Evolutionary conservation across 2,329 filamentous ascomycete genomes (phyloP).

Genomic region (Tolypocladium sp.): DNA sequence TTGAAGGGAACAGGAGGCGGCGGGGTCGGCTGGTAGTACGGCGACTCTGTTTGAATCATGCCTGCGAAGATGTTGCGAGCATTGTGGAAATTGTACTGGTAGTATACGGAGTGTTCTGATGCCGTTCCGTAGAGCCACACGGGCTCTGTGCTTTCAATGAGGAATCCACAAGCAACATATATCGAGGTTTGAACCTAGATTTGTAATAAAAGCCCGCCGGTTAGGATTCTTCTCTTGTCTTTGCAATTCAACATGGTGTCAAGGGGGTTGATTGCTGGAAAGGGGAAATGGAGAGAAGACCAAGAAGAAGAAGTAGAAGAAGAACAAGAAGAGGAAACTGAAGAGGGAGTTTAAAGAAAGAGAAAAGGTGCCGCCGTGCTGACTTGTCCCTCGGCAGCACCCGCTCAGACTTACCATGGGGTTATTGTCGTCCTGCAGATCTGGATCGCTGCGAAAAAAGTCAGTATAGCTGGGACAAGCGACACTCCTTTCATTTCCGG

Average conservation of each 20-base stretch:
- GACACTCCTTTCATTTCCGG: not conserved
- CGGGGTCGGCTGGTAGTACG: constrained; percentile 43
- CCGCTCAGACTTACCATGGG: constrained; percentile 30
- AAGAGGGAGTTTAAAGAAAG: no score
- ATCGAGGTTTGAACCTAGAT: constrained; percentile 17
- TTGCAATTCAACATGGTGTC: no score
- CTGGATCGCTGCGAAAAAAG: constrained; percentile 4
- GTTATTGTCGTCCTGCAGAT: constrained; percentile 40
- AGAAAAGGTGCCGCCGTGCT: no score
- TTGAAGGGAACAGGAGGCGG: constrained; percentile 10
- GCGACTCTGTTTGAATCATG: constrained; percentile 59
- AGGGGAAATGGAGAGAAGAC: no score
- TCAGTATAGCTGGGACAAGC: no score
- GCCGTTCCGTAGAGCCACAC: constrained; percentile 32
- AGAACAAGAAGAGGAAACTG: no score
- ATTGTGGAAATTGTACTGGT: constrained; percentile 40
- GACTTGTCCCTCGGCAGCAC: no score
- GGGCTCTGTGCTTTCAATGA: constrained; percentile 18
- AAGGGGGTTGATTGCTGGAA: no score
- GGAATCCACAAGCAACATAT: constrained; percentile 24
- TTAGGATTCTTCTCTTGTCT: no score
- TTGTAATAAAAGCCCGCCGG: no score
- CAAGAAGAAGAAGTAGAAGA: no score
- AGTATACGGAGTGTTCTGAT: constrained; percentile 40
- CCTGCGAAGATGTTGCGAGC: constrained; percentile 44